Evolutionary conservation across 139 green algal species (phyloP).

Genomic region (Micromonas pusilla): DNA sequence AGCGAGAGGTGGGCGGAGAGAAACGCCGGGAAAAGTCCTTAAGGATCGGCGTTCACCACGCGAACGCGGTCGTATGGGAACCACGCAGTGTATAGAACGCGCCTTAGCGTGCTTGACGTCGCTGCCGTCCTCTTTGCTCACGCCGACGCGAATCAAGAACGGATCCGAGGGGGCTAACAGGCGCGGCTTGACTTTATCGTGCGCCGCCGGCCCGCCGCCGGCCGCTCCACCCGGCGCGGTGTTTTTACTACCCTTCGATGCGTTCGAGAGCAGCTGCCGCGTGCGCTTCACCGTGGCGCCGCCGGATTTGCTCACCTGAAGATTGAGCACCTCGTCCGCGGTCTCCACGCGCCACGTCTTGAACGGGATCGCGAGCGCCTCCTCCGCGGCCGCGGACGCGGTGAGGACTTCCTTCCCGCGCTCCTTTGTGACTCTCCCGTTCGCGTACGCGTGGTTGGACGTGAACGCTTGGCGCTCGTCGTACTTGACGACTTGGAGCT

Average conservation of each 20-base stretch:
- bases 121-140: slow-evolving; percentile 48
- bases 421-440: neutral
- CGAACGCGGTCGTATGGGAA: too few relatives aligned
- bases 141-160: slow-evolving; percentile 50
- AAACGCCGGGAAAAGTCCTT: too few relatives aligned
- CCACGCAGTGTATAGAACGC: too few relatives aligned
- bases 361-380: slow-evolving; percentile 27
- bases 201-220: slow-evolving; percentile 8
- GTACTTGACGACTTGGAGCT: slow-evolving; percentile 4
- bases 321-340: slow-evolving; percentile 21
- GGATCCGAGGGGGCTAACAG: slow-evolving; percentile 43
- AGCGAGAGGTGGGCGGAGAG: too few relatives aligned
- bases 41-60: too few relatives aligned
- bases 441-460: slow-evolving; percentile 8
- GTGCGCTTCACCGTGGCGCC: slow-evolving; percentile 34
- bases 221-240: neutral
- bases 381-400: neutral
- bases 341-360: slow-evolving; percentile 4
- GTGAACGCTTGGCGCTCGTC: slow-evolving; percentile 11
- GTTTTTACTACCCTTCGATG: neutral
- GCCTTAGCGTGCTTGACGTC: too few relatives aligned
- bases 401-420: neutral
- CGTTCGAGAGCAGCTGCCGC: neutral
- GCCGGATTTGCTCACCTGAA: slow-evolving; percentile 37
- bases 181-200: slow-evolving; percentile 47